Base-by-base conservation (phyloP, 1,284 basidiomycete species). In the Hemileia vastatrix region DNA sequence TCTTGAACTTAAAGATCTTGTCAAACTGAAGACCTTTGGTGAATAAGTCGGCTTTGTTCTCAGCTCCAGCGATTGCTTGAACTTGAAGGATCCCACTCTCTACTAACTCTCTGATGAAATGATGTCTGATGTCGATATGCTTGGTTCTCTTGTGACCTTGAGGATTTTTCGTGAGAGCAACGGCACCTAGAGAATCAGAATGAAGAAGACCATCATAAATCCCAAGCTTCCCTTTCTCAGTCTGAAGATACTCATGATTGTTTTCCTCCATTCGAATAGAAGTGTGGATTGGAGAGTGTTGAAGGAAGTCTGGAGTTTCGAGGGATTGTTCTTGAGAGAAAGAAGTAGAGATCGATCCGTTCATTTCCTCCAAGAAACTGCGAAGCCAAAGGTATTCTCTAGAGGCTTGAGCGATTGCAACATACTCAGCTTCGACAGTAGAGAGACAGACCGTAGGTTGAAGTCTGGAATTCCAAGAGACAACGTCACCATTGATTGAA, bases 201-300 rank as follows among this genome's bases (percentile, higher is more conserved):
- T 23, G 40, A 23, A 58, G 48, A 32, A 24, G 50, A 27, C 19
- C 31, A 8, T 64, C 63, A 27, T 64, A 64, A 9, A 80, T 58
- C 4, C 4, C 4, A 4, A 6, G 50, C 6, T 23, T n/a, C 8
- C 8, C 4, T 4, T 13, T 6, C 50, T 52, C 50, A 32, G 11
- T n/a, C 2, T 23, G 50, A 52, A 52, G 11, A 31, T 32, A 9
- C 8, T 31, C 8, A n/a, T n/a, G n/a, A n/a, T n/a, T n/a, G n/a
- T n/a, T n/a, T n/a, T n/a, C n/a, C n/a, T n/a, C n/a, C n/a, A n/a
- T n/a, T n/a, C n/a, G n/a, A n/a, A n/a, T n/a, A n/a, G n/a, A n/a
- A n/a, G n/a, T n/a, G n/a, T n/a, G n/a, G n/a, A n/a, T n/a, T n/a
- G n/a, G n/a, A n/a, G n/a, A n/a, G n/a, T n/a, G n/a, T n/a, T n/a